These are phyloP conservation scores for Inga oerstediana DNA, from an alignment of 306 rosid species.

Conservation along the genomic window DNA sequence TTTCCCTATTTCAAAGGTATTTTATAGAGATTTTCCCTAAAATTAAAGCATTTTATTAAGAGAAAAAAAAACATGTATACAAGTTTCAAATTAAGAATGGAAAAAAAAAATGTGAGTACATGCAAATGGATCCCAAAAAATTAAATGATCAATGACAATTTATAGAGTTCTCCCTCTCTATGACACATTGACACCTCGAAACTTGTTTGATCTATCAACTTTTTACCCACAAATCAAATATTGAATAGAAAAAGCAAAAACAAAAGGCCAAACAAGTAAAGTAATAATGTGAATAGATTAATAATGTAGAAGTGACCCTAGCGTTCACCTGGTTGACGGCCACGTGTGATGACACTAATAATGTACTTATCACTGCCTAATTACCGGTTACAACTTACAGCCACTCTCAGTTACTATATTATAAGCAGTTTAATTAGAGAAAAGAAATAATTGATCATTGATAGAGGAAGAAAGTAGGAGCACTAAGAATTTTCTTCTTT, in stretches of 20 bases:
- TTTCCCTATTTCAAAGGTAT: too few species aligned
- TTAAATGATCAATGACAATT: not conserved
- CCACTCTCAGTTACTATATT: not conserved
- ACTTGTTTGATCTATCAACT: conserved; percentile 31
- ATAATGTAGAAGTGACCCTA: conserved; percentile 10
- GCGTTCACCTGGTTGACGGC: not conserved
- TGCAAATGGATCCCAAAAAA: too few species aligned
- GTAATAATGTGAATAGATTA: not conserved
- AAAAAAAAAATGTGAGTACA: too few species aligned
- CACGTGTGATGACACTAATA: not conserved
- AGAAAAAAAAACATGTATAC: too few species aligned
- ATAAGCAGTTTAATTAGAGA: not conserved
- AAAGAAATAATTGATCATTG: not conserved
- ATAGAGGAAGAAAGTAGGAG: not conserved
- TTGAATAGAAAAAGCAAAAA: not conserved
- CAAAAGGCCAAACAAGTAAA: not conserved
- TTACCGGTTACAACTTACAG: not conserved
- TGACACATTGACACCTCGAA: conserved; percentile 12
- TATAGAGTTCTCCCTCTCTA: too few species aligned
- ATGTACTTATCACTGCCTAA: not conserved
- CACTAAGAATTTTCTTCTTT: not conserved
- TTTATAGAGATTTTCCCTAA: too few species aligned
- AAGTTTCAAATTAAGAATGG: too few species aligned
- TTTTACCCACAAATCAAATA: conserved; percentile 9
- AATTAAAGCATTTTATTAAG: too few species aligned